phyloP scores from a whole-genome alignment of 305 asterid species.

The Striga hermonthica region DNA sequence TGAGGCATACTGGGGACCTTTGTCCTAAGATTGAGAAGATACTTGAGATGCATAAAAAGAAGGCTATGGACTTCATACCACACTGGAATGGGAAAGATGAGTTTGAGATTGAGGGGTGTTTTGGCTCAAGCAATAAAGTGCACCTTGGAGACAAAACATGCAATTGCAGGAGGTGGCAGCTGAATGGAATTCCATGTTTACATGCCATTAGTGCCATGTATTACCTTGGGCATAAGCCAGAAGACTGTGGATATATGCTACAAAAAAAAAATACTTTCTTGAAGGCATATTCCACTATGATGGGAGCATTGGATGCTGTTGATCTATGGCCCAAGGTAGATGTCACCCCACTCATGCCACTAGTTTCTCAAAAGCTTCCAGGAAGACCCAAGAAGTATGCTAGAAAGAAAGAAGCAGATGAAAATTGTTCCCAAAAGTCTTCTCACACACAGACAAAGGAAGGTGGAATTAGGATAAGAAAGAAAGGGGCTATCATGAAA shows the following conservation, averaged over 20 bases:
- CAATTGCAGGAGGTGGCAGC: slow-evolving; percentile 7
- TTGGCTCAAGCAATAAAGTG: not conserved
- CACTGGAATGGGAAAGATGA: not conserved
- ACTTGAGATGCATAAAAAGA: not conserved
- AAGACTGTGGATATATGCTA: not conserved
- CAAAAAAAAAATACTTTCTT: not conserved
- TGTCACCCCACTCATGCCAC: not conserved
- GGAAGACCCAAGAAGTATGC: not conserved
- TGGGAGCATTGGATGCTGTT: not conserved
- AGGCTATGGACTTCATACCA: not conserved
- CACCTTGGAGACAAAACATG: not conserved
- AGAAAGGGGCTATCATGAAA: no score
- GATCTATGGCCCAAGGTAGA: not conserved
- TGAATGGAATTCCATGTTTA: not conserved
- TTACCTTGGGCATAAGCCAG: not conserved
- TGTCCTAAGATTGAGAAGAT: not conserved
- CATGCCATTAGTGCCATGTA: not conserved
- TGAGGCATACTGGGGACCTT: not conserved
- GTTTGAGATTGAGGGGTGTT: not conserved
- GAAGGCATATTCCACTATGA: not conserved
- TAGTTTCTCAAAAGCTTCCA: not conserved
- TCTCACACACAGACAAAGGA: no score
- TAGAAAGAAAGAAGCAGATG: not conserved
- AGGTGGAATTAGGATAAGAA: no score
- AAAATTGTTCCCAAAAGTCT: not conserved